A percentile compares a stretch with the other conserved stretches of the same genome.
Evolutionary conservation across 2,329 filamentous ascomycete species (phyloP).

Genomic region (Cercospora sp.): DNA sequence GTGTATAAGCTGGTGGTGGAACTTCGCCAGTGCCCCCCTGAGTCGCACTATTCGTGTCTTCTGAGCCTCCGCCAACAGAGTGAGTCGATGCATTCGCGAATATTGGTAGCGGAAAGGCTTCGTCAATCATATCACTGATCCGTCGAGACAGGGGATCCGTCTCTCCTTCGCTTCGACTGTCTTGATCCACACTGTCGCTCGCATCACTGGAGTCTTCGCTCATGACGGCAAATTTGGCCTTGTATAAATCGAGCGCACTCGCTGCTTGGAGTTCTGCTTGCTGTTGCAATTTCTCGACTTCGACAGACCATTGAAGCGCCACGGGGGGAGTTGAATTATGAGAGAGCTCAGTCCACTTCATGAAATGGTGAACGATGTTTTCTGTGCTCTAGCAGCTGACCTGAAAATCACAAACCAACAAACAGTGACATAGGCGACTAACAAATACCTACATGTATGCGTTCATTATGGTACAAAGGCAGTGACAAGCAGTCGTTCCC

Average conservation of each 20-base stretch:
- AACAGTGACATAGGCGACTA: background rate
- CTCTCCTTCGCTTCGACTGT: background rate
- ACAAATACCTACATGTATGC: background rate
- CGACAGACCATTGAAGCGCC: background rate
- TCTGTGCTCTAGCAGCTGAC: background rate
- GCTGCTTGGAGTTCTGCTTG: background rate
- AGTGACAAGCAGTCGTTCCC: background rate
- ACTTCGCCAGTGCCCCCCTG: background rate
- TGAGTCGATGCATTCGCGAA: background rate
- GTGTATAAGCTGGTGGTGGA: slow-evolving; percentile 1
- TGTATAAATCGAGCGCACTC: background rate
- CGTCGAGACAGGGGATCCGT: background rate
- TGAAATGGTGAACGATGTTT: background rate
- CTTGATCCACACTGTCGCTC: background rate
- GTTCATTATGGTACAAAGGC: background rate
- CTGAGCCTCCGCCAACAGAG: background rate
- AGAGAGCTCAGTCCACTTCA: background rate
- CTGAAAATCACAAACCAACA: background rate
- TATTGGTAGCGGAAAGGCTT: slow-evolving; percentile 1
- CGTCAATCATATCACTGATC: slow-evolving; percentile 7
- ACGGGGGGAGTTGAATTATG: background rate
- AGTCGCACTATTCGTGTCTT: background rate
- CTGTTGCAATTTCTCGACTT: too few species aligned
- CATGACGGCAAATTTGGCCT: background rate
- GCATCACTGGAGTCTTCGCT: background rate